Conservation (phyloP, 129 eudicot genomes). For the carrot (Daucus carota) region DNA sequence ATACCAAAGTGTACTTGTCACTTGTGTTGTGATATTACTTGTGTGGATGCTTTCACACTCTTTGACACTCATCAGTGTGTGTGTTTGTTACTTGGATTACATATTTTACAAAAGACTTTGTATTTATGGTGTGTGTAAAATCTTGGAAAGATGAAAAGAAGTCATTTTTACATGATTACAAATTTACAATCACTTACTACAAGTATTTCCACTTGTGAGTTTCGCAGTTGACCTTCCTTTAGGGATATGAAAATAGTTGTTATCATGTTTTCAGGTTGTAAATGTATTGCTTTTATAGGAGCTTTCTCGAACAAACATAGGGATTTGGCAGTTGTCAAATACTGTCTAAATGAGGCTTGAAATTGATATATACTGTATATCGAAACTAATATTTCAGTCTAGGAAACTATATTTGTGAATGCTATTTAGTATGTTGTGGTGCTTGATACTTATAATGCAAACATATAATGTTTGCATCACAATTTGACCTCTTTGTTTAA, state of each 20-base stretch:
- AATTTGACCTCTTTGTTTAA: slow-evolving; percentile 4
- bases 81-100: not conserved
- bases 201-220: not conserved
- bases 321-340: not conserved
- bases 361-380: not conserved
- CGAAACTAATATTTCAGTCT: not conserved
- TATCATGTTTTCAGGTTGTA: not conserved
- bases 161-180: not conserved
- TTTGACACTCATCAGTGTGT: not conserved
- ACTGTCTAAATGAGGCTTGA: not conserved
- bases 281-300: not conserved
- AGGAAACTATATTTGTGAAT: not conserved
- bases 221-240: not conserved
- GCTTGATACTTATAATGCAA: not conserved
- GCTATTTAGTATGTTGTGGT: not conserved
- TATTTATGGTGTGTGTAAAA: not conserved
- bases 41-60: too few species aligned
- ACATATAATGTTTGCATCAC: not conserved
- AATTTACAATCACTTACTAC: too few species aligned
- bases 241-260: not conserved
- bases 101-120: not conserved
- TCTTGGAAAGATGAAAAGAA: not conserved
- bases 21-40: too few species aligned
- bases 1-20: too few species aligned
- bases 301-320: not conserved